Evolutionary conservation across 2,329 filamentous ascomycete species (phyloP), one percentile per base, ranked within the genome.

Genomic region (Ascocoryne sarcoides): DNA sequence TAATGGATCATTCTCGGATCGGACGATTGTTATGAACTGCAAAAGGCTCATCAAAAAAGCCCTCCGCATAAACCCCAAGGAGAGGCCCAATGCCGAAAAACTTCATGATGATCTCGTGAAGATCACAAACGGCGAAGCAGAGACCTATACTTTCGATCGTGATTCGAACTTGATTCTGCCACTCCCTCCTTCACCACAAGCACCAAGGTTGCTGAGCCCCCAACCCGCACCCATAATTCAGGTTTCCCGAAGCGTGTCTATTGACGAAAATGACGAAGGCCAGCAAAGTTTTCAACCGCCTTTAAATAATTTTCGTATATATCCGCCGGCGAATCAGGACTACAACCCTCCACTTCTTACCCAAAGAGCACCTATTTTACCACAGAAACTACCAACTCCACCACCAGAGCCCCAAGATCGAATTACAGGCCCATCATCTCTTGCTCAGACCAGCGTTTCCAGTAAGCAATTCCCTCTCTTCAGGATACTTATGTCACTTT

Each of bases 31-130:
- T 17, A 20, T 3, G 12, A 31, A 35, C 14, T 42, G 40, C 30
- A 42, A 38, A 21, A 14, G 30, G 5, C 10, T 42, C 12, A 42
- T 42, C 21, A 10, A 17, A 19, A 17, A 35, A 16, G 18, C 40
- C 10, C 19, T 42, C 10, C 15, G 17, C 9, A 28, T 42, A 4
- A 15, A 30, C 9, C 29, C 19, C 12, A 4, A 33, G 14, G 19
- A 14, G 10, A 37, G 40, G 18, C 30, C 35, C 10, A 29, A 9
- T 17, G 40, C 40, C 7, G 28, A 18, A 30, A 12, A 18, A 5
- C 19, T 42, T 3, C 36, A 35, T 18, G 8, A 16, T 3, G 20
- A 35, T 12, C 23, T 42, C 3, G 4, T 35, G 8, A 28, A 17
- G 23, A 37, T 36, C 29, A 12, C 23, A 7, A 26, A 26, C 12